Conservation (phyloP, 352 stramenopile species). For the Globisporangium radiosum region DNA sequence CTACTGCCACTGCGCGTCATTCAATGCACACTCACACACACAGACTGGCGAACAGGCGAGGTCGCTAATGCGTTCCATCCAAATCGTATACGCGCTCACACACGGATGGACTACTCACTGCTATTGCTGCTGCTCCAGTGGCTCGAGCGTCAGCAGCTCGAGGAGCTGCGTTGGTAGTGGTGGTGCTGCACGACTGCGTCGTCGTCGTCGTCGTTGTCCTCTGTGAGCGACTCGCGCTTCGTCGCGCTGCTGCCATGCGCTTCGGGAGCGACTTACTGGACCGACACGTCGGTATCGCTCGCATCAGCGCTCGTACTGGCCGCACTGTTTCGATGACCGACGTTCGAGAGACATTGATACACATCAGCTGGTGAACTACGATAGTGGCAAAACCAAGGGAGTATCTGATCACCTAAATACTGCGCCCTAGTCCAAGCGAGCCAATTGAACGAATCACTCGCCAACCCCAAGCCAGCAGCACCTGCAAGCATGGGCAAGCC, state of each 20-base stretch:
- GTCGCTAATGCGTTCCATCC: no score
- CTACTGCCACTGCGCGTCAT: no score
- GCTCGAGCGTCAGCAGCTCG: constrained; percentile 48
- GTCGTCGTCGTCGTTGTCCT: constrained; percentile 19
- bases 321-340: background rate
- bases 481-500: background rate
- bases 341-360: no score
- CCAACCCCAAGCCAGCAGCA: background rate
- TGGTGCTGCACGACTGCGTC: constrained; percentile 21
- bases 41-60: no score
- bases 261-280: no score
- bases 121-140: background rate
- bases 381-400: background rate
- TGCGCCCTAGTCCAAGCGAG: no score
- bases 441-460: background rate
- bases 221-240: constrained; percentile 14
- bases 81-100: no score
- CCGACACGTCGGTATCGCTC: no score
- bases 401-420: background rate
- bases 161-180: constrained; percentile 34
- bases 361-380: no score
- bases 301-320: constrained; percentile 5
- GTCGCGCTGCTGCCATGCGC: background rate
- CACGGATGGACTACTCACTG: no score
- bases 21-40: no score